A percentile compares a stretch with the other conserved stretches of the same genome.
Conservation (phyloP, 345 rosid genomes). For the Nephelium lappaceum region DNA sequence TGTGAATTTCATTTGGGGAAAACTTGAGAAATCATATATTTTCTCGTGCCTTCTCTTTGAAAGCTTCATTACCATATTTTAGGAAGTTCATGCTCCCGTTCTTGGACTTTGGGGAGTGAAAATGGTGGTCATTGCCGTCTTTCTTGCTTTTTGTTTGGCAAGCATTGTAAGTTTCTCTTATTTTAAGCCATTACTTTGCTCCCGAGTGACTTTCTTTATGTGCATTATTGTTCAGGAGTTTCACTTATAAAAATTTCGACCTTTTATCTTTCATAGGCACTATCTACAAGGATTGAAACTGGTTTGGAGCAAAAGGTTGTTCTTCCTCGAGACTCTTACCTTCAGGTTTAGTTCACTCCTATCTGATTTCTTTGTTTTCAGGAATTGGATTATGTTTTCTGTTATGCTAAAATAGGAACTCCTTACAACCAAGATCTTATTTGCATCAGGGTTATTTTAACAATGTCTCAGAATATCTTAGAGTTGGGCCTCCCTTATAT, state of each 20-base stretch:
- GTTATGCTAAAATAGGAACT: background rate
- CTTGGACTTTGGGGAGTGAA: conserved; percentile 59
- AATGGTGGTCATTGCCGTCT: conserved; percentile 47
- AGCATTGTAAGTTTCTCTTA: conserved; percentile 50
- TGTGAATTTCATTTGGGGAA: background rate
- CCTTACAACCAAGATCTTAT: background rate
- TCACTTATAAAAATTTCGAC: background rate
- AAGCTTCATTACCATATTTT: background rate
- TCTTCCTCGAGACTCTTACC: conserved; percentile 68
- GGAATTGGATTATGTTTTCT: background rate
- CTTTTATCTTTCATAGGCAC: conserved; percentile 37
- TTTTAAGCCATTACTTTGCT: background rate
- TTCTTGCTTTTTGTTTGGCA: conserved; percentile 49
- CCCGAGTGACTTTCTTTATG: background rate
- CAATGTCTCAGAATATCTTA: conserved; percentile 51
- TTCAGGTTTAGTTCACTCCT: conserved; percentile 44
- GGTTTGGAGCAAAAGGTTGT: conserved; percentile 65
- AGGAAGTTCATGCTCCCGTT: conserved; percentile 57
- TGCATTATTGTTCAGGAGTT: background rate
- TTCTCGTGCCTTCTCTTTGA: background rate
- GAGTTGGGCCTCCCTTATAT: conserved; percentile 63
- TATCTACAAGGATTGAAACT: conserved; percentile 54
- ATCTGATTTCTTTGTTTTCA: background rate
- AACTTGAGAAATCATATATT: background rate
- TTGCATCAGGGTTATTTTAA: conserved; percentile 56